These are phyloP conservation scores for Metschnikowia bowlesiae DNA, from an alignment of 805 yeast species.

Conservation along the genomic window DNA sequence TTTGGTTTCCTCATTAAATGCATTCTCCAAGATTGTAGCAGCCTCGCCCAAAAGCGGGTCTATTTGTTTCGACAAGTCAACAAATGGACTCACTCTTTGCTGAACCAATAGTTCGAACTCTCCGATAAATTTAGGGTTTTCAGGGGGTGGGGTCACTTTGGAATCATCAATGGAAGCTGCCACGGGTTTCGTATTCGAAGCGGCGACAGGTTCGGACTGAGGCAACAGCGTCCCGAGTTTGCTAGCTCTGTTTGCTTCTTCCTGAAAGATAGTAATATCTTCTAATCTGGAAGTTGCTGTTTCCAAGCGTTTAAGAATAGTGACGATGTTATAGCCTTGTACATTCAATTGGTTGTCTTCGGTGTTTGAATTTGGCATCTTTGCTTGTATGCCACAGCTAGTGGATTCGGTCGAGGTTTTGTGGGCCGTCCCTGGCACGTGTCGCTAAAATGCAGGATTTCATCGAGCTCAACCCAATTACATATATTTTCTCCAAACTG, in stretches of 20 bases:
- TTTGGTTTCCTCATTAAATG: slow-evolving; percentile 55
- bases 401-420: background rate
- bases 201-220: background rate
- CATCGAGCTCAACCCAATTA: background rate
- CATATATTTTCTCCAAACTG: background rate
- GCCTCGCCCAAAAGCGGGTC: slow-evolving; percentile 57
- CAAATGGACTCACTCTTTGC: slow-evolving; percentile 57
- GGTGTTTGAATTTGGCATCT: slow-evolving; percentile 22
- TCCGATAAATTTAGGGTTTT: slow-evolving; percentile 39
- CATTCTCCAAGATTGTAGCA: slow-evolving; percentile 45
- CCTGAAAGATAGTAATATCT: slow-evolving; percentile 79
- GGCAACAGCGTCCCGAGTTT: slow-evolving; percentile 7
- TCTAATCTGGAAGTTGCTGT: slow-evolving; percentile 92
- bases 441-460: slow-evolving; percentile 1
- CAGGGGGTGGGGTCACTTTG: slow-evolving; percentile 19
- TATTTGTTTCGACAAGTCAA: slow-evolving; percentile 45
- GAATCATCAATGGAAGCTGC: slow-evolving; percentile 14
- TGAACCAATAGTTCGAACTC: slow-evolving; percentile 54
- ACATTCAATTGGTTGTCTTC: slow-evolving; percentile 49
- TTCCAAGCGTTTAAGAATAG: slow-evolving; percentile 69
- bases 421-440: slow-evolving; percentile 6
- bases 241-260: slow-evolving; percentile 40
- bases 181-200: slow-evolving; percentile 9
- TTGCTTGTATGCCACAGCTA: background rate
- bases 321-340: slow-evolving; percentile 84